A percentile compares a stretch with the other conserved stretches of the same genome.
These are phyloP conservation scores for Amanita subjunquillea DNA, from an alignment of 768 basidiomycete species.

Conservation along the genomic window DNA sequence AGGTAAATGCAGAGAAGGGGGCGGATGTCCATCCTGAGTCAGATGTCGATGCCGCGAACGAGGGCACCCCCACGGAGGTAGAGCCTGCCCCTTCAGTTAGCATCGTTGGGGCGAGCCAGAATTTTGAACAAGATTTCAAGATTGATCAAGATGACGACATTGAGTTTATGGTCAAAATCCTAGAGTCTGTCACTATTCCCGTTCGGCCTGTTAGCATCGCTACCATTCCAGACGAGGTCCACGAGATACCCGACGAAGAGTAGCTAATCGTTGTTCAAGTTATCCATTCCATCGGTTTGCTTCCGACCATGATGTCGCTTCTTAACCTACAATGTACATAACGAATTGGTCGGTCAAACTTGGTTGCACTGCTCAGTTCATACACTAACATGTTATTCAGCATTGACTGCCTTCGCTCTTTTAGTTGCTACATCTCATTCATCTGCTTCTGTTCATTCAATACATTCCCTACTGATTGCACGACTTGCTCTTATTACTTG, in stretches of 20 bases:
- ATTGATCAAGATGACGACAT: constrained; percentile 28
- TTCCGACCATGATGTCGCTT: background rate
- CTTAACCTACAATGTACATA: background rate
- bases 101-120: background rate
- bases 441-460: background rate
- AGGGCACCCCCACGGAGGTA: background rate
- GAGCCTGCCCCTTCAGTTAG: no score
- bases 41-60: background rate
- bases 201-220: constrained; percentile 30
- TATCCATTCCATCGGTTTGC: background rate
- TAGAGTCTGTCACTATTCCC: constrained; percentile 33
- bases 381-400: background rate
- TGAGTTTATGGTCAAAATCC: constrained; percentile 58
- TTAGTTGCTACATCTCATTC: constrained; percentile 1
- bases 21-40: background rate
- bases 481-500: background rate
- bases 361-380: background rate
- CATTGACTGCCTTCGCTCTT: background rate
- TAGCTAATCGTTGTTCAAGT: constrained; percentile 12
- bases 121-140: background rate
- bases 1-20: background rate
- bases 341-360: background rate
- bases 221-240: constrained; percentile 44
- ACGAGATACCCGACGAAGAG: constrained; percentile 46
- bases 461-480: background rate